Conservation (phyloP, 2,329 filamentous ascomycete genomes). For the Trichophyton equinum region DNA sequence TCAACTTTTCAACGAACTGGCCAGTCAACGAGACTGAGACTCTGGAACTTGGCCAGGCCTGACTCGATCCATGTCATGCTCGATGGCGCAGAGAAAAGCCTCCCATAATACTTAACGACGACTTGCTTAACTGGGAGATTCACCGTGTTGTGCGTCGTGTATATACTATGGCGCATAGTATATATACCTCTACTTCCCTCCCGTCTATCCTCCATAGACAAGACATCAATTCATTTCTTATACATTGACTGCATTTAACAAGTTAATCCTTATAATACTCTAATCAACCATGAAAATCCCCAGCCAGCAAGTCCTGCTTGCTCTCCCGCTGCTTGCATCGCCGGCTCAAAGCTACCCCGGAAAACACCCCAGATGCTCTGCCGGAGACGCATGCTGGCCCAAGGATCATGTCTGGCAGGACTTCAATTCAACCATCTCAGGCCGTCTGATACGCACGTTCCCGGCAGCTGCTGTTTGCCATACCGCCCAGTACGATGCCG, state of each 20-base stretch:
- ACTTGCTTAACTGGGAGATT: background rate
- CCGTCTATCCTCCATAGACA: background rate
- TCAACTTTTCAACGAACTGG: background rate
- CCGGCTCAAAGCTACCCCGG: background rate
- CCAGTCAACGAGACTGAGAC: too few species aligned
- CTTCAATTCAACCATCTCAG: slow-evolving; percentile 13
- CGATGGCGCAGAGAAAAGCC: background rate
- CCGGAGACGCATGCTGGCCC: slow-evolving; percentile 15
- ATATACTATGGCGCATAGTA: background rate
- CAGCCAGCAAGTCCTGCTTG: background rate
- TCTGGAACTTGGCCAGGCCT: background rate
- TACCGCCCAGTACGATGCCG: slow-evolving; percentile 10
- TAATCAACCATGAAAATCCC: slow-evolving; percentile 1
- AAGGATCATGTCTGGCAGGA: slow-evolving; percentile 9
- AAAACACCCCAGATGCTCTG: slow-evolving; percentile 10
- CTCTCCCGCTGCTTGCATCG: background rate
- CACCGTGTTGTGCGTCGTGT: background rate
- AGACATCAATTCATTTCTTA: background rate
- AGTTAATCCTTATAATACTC: background rate
- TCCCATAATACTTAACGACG: background rate
- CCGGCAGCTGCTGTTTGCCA: slow-evolving; percentile 15
- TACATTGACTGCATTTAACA: background rate
- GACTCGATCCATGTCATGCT: background rate
- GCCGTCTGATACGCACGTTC: slow-evolving; percentile 10
- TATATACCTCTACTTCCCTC: background rate